phyloP scores from a whole-genome alignment of 495 filamentous ascomycete genomes.

The Penicillium riverlandense region DNA sequence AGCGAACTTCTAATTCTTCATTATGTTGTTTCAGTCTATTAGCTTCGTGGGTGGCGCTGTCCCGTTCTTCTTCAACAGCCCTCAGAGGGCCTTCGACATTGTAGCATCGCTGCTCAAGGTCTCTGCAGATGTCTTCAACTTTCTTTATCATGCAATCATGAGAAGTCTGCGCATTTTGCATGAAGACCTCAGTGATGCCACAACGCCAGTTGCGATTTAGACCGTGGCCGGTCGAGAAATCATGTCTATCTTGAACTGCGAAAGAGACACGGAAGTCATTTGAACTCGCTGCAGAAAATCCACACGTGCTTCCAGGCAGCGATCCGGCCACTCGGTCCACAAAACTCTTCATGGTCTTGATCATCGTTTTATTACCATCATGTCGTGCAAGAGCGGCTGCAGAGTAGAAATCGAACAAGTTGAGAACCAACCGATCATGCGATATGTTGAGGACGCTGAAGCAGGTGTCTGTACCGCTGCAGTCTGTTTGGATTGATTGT shows the following conservation, averaged over 20 bases:
- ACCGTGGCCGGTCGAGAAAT: not conserved
- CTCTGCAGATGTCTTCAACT: slow-evolving; percentile 44
- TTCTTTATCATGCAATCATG: slow-evolving; percentile 37
- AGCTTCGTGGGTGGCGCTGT: slow-evolving; percentile 21
- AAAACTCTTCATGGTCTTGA: slow-evolving; percentile 9
- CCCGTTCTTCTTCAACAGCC: slow-evolving; percentile 34
- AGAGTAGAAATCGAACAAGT: slow-evolving; percentile 22
- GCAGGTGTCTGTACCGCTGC: slow-evolving; percentile 15
- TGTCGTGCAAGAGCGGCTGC: slow-evolving; percentile 9
- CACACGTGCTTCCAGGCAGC: slow-evolving; percentile 6
- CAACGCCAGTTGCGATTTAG: slow-evolving; percentile 38
- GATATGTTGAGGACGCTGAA: slow-evolving; percentile 6
- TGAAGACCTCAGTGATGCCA: slow-evolving; percentile 27
- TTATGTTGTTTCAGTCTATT: slow-evolving; percentile 21
- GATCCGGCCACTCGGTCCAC: slow-evolving; percentile 8
- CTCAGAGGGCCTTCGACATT: slow-evolving; percentile 42
- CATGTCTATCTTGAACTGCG: slow-evolving; percentile 3
- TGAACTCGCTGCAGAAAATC: slow-evolving; percentile 9
- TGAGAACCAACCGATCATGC: slow-evolving; percentile 25
- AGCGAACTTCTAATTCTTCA: slow-evolving; percentile 17
- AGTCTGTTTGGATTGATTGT: slow-evolving; percentile 8
- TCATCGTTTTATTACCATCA: slow-evolving; percentile 1
- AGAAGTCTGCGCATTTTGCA: slow-evolving; percentile 23
- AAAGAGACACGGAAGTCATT: slow-evolving; percentile 5
- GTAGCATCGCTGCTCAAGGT: slow-evolving; percentile 48